Conservation (phyloP, 2,329 filamentous ascomycete genomes). For the Thielaviopsis punctulata region DNA sequence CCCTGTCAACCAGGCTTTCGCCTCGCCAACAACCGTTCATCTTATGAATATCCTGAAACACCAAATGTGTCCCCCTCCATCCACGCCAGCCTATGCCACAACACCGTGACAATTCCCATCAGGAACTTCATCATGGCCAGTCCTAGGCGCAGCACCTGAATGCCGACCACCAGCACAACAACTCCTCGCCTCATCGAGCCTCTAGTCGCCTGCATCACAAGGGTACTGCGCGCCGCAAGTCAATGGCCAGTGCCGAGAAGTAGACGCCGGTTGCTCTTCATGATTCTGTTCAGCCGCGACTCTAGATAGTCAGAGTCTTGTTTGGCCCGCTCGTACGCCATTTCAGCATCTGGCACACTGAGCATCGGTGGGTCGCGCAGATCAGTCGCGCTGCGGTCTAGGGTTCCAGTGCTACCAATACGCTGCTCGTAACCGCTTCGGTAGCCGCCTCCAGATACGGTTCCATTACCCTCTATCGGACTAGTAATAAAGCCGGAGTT, state of each 20-base stretch:
- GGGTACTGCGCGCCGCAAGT: conserved; percentile 11
- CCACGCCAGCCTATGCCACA: conserved; percentile 10
- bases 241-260: conserved; percentile 22
- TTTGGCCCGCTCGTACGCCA: conserved; percentile 30
- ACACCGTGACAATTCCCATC: conserved; percentile 11
- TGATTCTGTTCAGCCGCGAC: conserved; percentile 40
- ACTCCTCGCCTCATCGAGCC: conserved; percentile 11
- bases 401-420: conserved; percentile 12
- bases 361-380: conserved; percentile 33
- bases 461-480: not conserved
- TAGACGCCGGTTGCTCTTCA: conserved; percentile 42
- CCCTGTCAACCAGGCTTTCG: not conserved
- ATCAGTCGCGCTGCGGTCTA: conserved; percentile 8
- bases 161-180: conserved; percentile 12
- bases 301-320: conserved; percentile 46
- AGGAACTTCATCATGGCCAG: conserved; percentile 13
- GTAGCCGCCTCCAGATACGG: not conserved
- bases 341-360: conserved; percentile 46
- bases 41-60: not conserved
- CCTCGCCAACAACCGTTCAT: not conserved
- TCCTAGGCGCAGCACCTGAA: conserved; percentile 13
- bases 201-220: conserved; percentile 10
- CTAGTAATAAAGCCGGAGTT: not conserved
- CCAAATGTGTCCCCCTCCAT: not conserved
- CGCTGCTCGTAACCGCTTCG: not conserved